These are phyloP conservation scores for Diversispora eburnea DNA, from an alignment of 192 early-diverging fungal genomes.

Conservation along the genomic window DNA sequence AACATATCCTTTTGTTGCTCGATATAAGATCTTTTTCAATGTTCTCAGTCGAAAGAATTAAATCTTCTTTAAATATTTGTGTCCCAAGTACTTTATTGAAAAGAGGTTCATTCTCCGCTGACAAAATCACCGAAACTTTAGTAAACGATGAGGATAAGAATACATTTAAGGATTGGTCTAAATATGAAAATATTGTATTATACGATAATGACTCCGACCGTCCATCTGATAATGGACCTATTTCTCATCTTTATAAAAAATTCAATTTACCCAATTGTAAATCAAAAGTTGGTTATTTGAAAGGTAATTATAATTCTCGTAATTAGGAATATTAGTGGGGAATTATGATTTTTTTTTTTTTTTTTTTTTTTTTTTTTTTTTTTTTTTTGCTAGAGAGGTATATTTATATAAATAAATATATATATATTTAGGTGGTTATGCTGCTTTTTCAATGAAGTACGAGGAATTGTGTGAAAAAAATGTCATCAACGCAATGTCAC, in stretches of 20 bases:
- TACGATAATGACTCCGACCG: slow-evolving; percentile 60
- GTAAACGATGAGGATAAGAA: slow-evolving; percentile 49
- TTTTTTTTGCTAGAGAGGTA: not conserved
- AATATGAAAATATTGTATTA: slow-evolving; percentile 58
- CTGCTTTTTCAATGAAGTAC: slow-evolving; percentile 34
- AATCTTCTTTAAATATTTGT: slow-evolving; percentile 60
- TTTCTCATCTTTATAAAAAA: slow-evolving; percentile 58
- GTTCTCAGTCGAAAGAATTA: slow-evolving; percentile 50
- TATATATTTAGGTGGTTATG: slow-evolving; percentile 46
- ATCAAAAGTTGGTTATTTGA: slow-evolving; percentile 42
- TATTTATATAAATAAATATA: not conserved
- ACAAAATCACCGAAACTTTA: slow-evolving; percentile 58
- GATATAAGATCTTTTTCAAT: slow-evolving; percentile 68
- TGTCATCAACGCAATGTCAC: not conserved
- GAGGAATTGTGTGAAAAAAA: slow-evolving; percentile 31
- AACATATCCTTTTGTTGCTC: slow-evolving; percentile 49
- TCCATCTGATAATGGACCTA: slow-evolving; percentile 45
- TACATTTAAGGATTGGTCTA: slow-evolving; percentile 51
- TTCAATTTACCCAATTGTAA: slow-evolving; percentile 52
- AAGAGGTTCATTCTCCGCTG: slow-evolving; percentile 58
- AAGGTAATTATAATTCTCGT: slow-evolving; percentile 35
- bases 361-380: slow-evolving; percentile 1
- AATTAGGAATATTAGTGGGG: not conserved
- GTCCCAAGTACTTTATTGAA: slow-evolving; percentile 73
- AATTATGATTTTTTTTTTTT: not conserved